Conservation (phyloP, 1,139 yeast genomes). For the Blastobotrys arbuscula region DNA sequence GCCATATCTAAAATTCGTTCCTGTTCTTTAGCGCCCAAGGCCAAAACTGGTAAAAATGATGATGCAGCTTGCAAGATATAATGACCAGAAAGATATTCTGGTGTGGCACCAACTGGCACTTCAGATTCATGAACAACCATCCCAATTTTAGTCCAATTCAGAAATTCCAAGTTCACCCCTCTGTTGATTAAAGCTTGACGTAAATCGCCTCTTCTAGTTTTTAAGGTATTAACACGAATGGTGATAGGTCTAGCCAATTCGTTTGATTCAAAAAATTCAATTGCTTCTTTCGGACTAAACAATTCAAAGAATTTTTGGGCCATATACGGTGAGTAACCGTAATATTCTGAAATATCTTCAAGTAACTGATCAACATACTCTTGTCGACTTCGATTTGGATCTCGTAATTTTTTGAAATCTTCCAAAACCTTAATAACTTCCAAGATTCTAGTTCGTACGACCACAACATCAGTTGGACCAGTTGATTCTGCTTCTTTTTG, state of each 20-base stretch:
- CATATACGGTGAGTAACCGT: constrained; percentile 91
- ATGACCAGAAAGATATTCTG: constrained; percentile 97
- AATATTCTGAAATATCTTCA: constrained; percentile 84
- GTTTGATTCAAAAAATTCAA: constrained; percentile 97
- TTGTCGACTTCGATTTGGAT: constrained; percentile 78
- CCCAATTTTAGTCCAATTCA: constrained; percentile 97
- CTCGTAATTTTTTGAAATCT: constrained; percentile 77
- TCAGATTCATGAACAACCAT: constrained; percentile 95
- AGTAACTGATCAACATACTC: constrained; percentile 74
- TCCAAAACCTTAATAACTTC: constrained; percentile 95
- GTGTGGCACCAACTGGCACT: constrained; percentile 99
- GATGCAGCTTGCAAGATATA: constrained; percentile 98
- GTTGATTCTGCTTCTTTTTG: constrained; percentile 56
- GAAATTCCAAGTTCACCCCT: constrained; percentile 96
- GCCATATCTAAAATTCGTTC: constrained; percentile 98
- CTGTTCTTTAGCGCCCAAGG: constrained; percentile 90
- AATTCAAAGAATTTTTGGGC: constrained; percentile 90
- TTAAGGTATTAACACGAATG: constrained; percentile 91
- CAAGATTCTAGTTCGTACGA: constrained; percentile 87
- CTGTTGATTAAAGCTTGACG: constrained; percentile 93
- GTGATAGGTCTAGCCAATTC: constrained; percentile 96
- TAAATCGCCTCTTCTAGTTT: constrained; percentile 90
- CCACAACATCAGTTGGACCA: constrained; percentile 64
- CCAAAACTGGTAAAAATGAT: constrained; percentile 96
- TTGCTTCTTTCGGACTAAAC: constrained; percentile 92